Evolutionary conservation across 176 grass and related monocot species (phyloP).

Genomic region (Paspalum vaginatum): DNA sequence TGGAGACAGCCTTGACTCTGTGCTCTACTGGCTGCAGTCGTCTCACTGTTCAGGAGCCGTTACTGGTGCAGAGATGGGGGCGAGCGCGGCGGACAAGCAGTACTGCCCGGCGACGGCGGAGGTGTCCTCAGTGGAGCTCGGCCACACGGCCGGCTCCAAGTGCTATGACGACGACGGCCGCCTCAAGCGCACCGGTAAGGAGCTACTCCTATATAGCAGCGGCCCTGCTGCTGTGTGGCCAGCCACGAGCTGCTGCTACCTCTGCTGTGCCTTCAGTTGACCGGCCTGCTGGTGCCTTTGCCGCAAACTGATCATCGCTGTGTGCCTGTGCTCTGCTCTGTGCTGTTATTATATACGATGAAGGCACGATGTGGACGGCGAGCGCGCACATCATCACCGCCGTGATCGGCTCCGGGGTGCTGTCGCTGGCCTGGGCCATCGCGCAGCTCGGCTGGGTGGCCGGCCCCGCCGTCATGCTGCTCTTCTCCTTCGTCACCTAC

Average conservation of each 20-base stretch:
- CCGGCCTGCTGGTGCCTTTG: neutral
- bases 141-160: constrained; percentile 58
- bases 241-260: neutral
- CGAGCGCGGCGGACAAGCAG: constrained; percentile 46
- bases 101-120: constrained; percentile 50
- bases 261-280: neutral
- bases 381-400: constrained; percentile 98
- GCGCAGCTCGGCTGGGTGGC: constrained; percentile 95
- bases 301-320: neutral
- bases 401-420: constrained; percentile 86
- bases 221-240: neutral
- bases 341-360: neutral
- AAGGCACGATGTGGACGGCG: constrained; percentile 89
- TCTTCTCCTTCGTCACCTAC: constrained; percentile 93
- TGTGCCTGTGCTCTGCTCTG: neutral
- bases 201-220: too few relatives aligned
- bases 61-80: constrained; percentile 59
- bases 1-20: too few relatives aligned
- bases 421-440: constrained; percentile 90
- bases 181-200: constrained; percentile 72
- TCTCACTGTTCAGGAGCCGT: constrained; percentile 28
- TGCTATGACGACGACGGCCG: constrained; percentile 90
- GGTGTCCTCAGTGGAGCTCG: constrained; percentile 53
- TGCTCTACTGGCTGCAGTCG: neutral
- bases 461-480: constrained; percentile 86